Conservation (phyloP, 192 early-diverging fungal genomes). For the Umbelopsis ramanniana region DNA sequence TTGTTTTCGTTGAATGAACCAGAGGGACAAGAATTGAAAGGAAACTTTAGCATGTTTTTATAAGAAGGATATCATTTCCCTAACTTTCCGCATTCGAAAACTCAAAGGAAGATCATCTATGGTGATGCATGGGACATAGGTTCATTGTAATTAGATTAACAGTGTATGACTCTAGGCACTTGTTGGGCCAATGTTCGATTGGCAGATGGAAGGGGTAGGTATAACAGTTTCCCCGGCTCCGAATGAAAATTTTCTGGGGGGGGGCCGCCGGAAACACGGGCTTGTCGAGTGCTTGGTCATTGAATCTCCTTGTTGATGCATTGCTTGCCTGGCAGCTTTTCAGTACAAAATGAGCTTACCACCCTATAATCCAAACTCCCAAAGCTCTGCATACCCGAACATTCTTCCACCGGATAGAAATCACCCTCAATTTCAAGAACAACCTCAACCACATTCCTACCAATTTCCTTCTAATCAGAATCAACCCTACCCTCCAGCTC, state of each 20-base stretch:
- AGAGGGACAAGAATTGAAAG: no score
- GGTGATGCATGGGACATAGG: no score
- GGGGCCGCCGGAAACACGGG: neutral
- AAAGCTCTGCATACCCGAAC: neutral
- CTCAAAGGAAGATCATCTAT: no score
- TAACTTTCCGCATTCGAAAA: no score
- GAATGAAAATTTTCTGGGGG: constrained; percentile 19
- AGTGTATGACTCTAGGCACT: no score
- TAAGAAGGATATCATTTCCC: no score
- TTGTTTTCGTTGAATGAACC: no score
- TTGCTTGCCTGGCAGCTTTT: neutral
- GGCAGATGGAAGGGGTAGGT: no score
- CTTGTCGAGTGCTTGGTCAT: neutral
- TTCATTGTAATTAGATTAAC: no score
- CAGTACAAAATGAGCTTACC: constrained; percentile 1
- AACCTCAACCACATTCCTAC: neutral
- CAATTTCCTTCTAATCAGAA: neutral
- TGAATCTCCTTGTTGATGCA: neutral
- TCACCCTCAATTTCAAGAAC: neutral
- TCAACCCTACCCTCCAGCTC: neutral
- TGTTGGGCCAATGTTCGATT: no score
- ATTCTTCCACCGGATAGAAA: neutral
- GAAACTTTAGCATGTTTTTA: no score
- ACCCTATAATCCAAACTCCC: constrained; percentile 7
- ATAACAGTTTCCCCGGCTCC: constrained; percentile 1